Conservation (phyloP, 2,329 filamentous ascomycete species). For the Pseudogymnoascus sp. region DNA sequence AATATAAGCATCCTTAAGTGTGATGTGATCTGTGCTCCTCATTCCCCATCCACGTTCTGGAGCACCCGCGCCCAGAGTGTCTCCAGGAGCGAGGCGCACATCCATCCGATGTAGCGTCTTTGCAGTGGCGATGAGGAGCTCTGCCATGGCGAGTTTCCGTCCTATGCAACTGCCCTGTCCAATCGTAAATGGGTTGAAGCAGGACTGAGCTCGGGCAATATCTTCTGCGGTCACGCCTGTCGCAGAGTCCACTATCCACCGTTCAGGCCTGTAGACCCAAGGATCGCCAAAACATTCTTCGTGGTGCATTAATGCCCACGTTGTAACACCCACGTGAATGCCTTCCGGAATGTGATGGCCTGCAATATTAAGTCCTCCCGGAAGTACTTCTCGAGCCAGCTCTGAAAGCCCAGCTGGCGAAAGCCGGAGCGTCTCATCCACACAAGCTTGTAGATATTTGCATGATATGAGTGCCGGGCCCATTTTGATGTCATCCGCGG, state of each 20-base stretch:
- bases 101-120: slow-evolving; percentile 12
- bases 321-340: not conserved
- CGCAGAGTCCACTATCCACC: slow-evolving; percentile 15
- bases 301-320: not conserved
- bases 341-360: not conserved
- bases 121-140: slow-evolving; percentile 13
- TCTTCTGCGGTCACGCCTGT: slow-evolving; percentile 14
- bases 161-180: slow-evolving; percentile 15
- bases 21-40: not conserved
- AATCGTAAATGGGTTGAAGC: slow-evolving; percentile 15
- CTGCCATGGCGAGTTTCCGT: slow-evolving; percentile 14
- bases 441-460: slow-evolving; percentile 34
- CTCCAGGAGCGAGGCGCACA: not conserved
- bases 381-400: not conserved
- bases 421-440: slow-evolving; percentile 40
- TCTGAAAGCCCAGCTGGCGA: slow-evolving; percentile 26
- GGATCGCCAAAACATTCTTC: not conserved
- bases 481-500: slow-evolving; percentile 27
- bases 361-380: not conserved
- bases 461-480: not conserved
- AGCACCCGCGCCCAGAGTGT: not conserved
- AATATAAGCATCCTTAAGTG: not conserved
- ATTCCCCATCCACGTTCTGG: not conserved
- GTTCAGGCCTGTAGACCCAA: slow-evolving; percentile 16
- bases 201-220: slow-evolving; percentile 8